Conservation (phyloP, 83 land plant species). For the Thuja plicata region DNA sequence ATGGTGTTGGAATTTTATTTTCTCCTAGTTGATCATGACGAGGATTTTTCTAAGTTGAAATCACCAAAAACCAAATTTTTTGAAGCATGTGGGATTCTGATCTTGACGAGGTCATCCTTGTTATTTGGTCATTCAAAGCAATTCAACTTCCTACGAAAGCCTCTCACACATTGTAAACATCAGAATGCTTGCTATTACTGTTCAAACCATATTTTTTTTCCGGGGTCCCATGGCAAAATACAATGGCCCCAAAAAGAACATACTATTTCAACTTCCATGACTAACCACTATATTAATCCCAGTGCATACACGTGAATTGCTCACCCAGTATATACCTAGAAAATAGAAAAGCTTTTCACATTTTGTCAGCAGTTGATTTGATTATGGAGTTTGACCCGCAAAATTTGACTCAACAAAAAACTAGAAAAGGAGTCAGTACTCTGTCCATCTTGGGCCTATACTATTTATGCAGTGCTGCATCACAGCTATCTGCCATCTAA, state of each 20-base stretch:
- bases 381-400: background rate
- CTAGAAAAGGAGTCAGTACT: background rate
- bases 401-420: background rate
- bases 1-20: background rate
- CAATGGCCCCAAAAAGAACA: background rate
- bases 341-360: background rate
- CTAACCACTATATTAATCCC: background rate
- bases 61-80: background rate
- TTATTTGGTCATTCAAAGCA: background rate
- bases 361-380: background rate
- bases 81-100: background rate
- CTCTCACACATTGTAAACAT: background rate
- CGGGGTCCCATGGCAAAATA: background rate
- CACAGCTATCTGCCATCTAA: background rate
- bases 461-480: background rate
- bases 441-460: background rate
- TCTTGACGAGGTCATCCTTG: background rate
- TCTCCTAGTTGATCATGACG: background rate
- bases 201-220: background rate
- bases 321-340: background rate
- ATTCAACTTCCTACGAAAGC: background rate
- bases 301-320: constrained; percentile 6
- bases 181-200: background rate
- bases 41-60: background rate
- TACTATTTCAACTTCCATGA: background rate